These are phyloP conservation scores for Ceratocystis alfenasii DNA, from an alignment of 2,329 filamentous ascomycete genomes.

Conservation along the genomic window DNA sequence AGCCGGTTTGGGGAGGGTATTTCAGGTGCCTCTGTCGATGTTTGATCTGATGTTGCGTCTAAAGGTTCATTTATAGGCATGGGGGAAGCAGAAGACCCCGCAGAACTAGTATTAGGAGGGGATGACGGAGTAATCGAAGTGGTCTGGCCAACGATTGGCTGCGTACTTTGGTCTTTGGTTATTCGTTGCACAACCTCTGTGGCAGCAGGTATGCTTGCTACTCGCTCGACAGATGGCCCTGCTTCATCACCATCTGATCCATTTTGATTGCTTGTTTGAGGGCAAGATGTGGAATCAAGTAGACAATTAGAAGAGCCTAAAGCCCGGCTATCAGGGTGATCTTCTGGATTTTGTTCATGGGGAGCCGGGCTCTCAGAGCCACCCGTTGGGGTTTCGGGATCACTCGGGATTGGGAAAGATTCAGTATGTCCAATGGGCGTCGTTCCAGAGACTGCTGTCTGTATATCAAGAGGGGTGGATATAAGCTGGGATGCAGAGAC, in stretches of 20 bases:
- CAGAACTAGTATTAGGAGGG: background rate
- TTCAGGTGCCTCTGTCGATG: background rate
- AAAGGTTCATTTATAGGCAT: background rate
- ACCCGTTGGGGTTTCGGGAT: background rate
- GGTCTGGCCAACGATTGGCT: background rate
- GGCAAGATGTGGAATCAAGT: background rate
- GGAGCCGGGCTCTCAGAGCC: background rate
- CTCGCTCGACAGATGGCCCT: background rate
- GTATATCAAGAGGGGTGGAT: background rate
- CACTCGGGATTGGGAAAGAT: background rate
- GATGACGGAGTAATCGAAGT: background rate
- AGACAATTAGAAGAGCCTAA: background rate
- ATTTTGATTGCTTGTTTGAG: background rate
- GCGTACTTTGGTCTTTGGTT: background rate
- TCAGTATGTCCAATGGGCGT: background rate
- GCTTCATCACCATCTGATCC: background rate
- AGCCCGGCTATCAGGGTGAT: background rate
- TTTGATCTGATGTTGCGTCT: background rate
- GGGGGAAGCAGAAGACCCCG: background rate
- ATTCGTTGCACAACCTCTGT: background rate
- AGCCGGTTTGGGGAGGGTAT: background rate
- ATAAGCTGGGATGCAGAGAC: background rate
- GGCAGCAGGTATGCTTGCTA: background rate
- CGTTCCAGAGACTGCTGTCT: background rate
- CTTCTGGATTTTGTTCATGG: background rate